Evolutionary conservation across 805 yeast species (phyloP), one percentile per base, ranked within the genome.

Genomic region (Wickerhamia fluorescens): DNA sequence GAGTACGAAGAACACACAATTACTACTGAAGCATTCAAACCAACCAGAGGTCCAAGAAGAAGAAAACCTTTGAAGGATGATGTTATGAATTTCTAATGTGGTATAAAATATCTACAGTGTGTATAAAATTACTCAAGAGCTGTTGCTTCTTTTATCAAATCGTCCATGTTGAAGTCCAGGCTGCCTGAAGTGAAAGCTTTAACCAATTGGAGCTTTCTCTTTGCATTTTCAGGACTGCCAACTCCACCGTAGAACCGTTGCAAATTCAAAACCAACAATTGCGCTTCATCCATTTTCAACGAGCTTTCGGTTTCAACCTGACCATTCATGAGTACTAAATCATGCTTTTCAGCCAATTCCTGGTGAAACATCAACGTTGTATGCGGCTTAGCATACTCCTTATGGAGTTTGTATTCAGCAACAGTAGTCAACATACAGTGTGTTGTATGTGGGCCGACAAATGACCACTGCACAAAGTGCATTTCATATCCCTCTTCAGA

Each of bases 351-450:
- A 4, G 58, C 61, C 28, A 89, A 58, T 32, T 92, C 96, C 24
- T 78, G 74, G 58, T 89, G 96, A 65, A 89, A 82, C 55, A 77
- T 74, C 38, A 92, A 63, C 0, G 95, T 84, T 0, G 96, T 86
- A 54, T 92, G 97, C 1, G 98, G 97, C 49, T 85, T 79, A 7
- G 98, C 95, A 55, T 68, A 92, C 49, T 89, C 96, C 32, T 73
- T 75, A 49, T 89, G 96, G 16, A 87, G 68, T 53, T 89, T 87
- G 57, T 75, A 92, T 56, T 92, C 97, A 2, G 92, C 88, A 39
- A 92, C 68, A 0, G 96, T 77, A 2, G 98, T 92, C 44, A 92
- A 66, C 71, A 92, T 70, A 49, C 94, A 85, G 58, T 92, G 96
- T 1, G 84, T 66, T 2, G 96, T 88, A 23, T 75, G 44, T 10